phyloP scores from a whole-genome alignment of 768 basidiomycete species.

The Lactarius indigo region DNA sequence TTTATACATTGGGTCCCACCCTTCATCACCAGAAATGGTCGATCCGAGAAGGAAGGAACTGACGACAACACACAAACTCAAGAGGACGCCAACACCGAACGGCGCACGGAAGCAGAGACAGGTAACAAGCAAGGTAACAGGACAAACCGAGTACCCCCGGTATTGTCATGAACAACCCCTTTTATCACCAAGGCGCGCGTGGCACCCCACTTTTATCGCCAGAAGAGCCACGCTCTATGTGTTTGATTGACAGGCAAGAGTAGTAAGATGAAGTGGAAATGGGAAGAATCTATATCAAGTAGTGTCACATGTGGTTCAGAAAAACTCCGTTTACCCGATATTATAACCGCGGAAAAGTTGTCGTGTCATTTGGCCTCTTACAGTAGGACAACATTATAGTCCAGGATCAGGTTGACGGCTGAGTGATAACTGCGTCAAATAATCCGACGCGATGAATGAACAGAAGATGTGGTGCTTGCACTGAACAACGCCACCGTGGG shows the following conservation, averaged over 20 bases:
- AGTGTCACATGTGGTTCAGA: too few species aligned
- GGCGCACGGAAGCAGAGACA: neutral
- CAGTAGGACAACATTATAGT: neutral
- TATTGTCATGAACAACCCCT: neutral
- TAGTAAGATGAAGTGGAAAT: neutral
- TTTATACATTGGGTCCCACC: neutral
- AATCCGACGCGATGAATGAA: neutral
- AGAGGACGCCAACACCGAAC: neutral
- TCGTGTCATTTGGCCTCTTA: neutral
- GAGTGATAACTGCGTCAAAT: neutral
- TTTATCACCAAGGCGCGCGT: neutral
- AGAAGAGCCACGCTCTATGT: neutral
- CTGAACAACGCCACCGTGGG: neutral
- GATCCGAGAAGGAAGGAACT: neutral
- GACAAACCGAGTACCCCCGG: neutral
- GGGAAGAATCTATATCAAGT: neutral
- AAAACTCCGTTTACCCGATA: neutral
- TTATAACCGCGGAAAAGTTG: neutral
- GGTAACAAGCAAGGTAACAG: too few species aligned
- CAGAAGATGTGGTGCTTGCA: neutral
- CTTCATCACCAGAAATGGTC: neutral
- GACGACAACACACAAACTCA: neutral
- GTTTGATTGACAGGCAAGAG: neutral
- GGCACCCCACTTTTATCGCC: neutral
- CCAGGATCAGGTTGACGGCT: neutral